Evolutionary conservation across 2,329 filamentous ascomycete species (phyloP).

Genomic region (Aureobasidium sp.): DNA sequence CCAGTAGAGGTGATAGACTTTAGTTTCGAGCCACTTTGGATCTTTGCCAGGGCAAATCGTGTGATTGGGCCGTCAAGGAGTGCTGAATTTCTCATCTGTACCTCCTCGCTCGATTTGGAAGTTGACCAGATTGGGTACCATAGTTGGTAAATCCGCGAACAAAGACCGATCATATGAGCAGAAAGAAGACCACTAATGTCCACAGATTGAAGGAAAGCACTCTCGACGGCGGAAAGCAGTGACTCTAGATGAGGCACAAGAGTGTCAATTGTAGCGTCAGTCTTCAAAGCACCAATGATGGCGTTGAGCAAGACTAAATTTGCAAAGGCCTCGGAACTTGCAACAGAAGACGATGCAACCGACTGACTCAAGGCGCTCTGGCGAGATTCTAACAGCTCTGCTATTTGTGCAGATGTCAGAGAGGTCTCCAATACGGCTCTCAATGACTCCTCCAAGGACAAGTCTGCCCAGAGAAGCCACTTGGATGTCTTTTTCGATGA

Average conservation of each 20-base stretch:
- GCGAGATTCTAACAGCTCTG: constrained; percentile 16
- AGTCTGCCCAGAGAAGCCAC: constrained; percentile 21
- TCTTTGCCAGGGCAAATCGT: not conserved
- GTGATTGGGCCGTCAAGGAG: not conserved
- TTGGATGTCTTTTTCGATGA: not conserved
- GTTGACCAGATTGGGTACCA: constrained; percentile 15
- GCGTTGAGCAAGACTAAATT: constrained; percentile 6
- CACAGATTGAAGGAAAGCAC: not conserved
- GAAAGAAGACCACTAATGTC: not conserved
- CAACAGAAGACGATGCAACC: not conserved
- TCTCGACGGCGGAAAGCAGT: not conserved
- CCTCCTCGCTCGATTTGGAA: not conserved
- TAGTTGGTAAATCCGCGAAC: not conserved
- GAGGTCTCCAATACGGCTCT: constrained; percentile 20
- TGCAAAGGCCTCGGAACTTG: constrained; percentile 1
- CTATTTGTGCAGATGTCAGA: constrained; percentile 19
- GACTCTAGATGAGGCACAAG: not conserved
- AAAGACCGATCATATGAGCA: not conserved
- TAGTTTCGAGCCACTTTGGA: not conserved
- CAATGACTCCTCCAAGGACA: constrained; percentile 19
- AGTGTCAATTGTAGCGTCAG: constrained; percentile 12
- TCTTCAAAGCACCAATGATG: constrained; percentile 3
- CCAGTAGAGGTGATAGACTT: not conserved
- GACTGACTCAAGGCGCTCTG: not conserved
- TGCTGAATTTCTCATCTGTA: not conserved